A percentile compares a stretch with the other conserved stretches of the same genome.
phyloP scores from a whole-genome alignment of 495 filamentous ascomycete species.

The Aspergillus egyptiacus region DNA sequence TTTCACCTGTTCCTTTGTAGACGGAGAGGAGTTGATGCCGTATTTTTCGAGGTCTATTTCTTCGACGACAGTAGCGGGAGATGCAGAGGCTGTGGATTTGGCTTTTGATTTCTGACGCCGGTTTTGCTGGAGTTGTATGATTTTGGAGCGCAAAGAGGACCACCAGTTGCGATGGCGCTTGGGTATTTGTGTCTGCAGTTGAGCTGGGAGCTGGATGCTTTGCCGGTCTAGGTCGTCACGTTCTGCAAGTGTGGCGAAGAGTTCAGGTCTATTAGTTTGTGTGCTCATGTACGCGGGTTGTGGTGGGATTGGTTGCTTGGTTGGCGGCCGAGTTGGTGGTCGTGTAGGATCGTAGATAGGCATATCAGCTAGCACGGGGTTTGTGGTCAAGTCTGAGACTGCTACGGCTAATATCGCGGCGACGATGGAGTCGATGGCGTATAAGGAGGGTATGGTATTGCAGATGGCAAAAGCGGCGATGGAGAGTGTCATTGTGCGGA shows the following conservation, averaged over 20 bases:
- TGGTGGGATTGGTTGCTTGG: background rate
- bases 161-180: background rate
- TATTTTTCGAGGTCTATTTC: slow-evolving; percentile 46
- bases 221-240: slow-evolving; percentile 26
- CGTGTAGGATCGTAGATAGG: slow-evolving; percentile 17
- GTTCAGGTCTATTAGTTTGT: slow-evolving; percentile 7
- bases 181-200: background rate
- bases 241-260: slow-evolving; percentile 39
- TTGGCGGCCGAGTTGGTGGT: background rate
- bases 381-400: slow-evolving; percentile 49
- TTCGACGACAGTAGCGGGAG: slow-evolving; percentile 17
- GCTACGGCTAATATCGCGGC: slow-evolving; percentile 66
- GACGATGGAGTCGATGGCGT: slow-evolving; percentile 69
- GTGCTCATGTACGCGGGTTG: background rate
- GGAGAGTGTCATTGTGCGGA: slow-evolving; percentile 41
- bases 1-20: slow-evolving; percentile 21
- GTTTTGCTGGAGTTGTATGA: background rate
- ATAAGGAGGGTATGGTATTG: slow-evolving; percentile 51
- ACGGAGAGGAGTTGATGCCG: slow-evolving; percentile 11
- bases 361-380: slow-evolving; percentile 34
- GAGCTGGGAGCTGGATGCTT: background rate
- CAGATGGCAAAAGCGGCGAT: slow-evolving; percentile 41
- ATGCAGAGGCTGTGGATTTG: slow-evolving; percentile 3
- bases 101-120: slow-evolving; percentile 12
- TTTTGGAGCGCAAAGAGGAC: slow-evolving; percentile 13